A percentile compares a stretch with the other conserved stretches of the same genome.
phyloP scores from a whole-genome alignment of 345 rosid genomes.

The Eucalyptus pauciflora region DNA sequence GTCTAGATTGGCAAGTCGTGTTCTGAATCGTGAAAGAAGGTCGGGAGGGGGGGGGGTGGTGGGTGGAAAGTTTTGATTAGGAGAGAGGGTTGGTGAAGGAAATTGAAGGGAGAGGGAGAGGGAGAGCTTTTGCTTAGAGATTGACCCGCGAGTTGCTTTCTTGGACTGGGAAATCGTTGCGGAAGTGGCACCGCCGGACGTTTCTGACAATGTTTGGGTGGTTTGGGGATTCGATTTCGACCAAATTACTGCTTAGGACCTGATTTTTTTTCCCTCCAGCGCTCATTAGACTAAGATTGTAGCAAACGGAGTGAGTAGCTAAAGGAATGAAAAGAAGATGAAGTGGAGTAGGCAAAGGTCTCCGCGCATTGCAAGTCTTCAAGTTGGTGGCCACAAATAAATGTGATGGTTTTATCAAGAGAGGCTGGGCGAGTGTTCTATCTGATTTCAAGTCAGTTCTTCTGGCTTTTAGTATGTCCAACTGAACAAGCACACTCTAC shows the following conservation, averaged over 20 bases:
- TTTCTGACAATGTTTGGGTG: background rate
- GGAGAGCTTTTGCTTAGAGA: background rate
- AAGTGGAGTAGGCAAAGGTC: background rate
- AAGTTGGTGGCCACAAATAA: background rate
- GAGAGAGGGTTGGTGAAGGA: background rate
- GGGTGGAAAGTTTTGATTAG: background rate
- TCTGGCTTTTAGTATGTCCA: background rate
- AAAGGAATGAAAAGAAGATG: background rate
- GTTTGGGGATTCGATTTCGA: background rate
- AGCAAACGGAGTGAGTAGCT: background rate
- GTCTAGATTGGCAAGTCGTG: background rate
- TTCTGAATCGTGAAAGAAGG: background rate
- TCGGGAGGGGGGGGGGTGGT: background rate
- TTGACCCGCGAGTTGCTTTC: background rate
- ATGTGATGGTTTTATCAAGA: background rate
- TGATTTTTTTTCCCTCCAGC: background rate
- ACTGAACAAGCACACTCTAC: background rate
- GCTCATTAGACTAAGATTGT: background rate
- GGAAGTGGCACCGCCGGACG: background rate
- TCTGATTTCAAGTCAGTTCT: background rate
- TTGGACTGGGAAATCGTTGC: background rate
- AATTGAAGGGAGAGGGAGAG: background rate
- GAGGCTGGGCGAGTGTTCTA: background rate
- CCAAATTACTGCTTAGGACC: background rate
- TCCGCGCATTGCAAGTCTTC: background rate